Base-by-base conservation (phyloP, 345 rosid species). In the Eucalyptus victrix region DNA sequence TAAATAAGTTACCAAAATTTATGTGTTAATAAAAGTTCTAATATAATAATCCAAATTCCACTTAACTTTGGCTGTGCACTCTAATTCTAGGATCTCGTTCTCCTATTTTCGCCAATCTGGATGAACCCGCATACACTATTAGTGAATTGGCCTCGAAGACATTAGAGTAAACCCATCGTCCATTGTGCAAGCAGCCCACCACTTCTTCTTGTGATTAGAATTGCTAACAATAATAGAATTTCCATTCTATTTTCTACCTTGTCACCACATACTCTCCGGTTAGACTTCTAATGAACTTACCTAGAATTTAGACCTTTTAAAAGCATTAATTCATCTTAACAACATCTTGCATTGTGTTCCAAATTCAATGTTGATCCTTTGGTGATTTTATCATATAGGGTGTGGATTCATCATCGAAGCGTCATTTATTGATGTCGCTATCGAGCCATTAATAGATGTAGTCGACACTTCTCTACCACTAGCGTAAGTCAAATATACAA, bases 21-120 rank as follows among this genome's bases (percentile, higher is more conserved):
- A 51, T 0, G 0, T 7, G 4, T 51, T 51, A 51, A 51, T 5
- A 12, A 54, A 23, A 21, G 1, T 54, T 58, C 15, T 58, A 9
- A 12, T 58, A 26, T 58, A 58, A 58, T 26, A 58, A 24, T 58
- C 65, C 7, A 58, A 26, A 11, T 58, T 58, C 15, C 65, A 58
- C 65, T 26, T 2, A 26, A 58, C 4, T 58, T 58, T 26, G 65
- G 30, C n/a, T 3, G 15, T 58, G 65, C 65, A 26, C n/a, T 58
- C n/a, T 26, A 4, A 58, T 58, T 26, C n/a, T 2, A 2, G 4
- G 7, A 26, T 12, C 3, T 58, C 1, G 4, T 26, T 58, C n/a
- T 24, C n/a, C 30, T 26, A 5, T 58, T 58, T 58, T 58, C 1
- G 0, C n/a, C n/a, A 26, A 58, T 58, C 7, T 26, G 0, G 67